These are phyloP conservation scores for Elsinoe perseae DNA, from an alignment of 2,329 filamentous ascomycete species.

Conservation along the genomic window DNA sequence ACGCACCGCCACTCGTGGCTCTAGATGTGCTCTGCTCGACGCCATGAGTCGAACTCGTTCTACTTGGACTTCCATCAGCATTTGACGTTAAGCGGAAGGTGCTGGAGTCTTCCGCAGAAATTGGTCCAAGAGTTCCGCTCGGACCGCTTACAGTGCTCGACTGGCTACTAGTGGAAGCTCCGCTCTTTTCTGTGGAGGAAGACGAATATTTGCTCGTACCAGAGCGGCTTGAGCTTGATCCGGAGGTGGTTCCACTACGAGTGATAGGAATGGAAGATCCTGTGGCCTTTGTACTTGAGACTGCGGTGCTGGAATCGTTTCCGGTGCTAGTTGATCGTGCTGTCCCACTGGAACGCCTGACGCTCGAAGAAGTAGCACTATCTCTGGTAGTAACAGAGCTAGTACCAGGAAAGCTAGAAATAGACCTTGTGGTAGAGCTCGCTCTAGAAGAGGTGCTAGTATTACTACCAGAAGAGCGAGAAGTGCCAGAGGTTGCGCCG, in stretches of 20 bases:
- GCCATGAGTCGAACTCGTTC: no score
- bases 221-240: not conserved
- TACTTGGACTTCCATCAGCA: no score
- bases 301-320: not conserved
- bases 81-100: no score
- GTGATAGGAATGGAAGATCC: no score
- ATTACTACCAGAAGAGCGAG: not conserved
- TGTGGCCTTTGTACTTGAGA: no score
- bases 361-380: not conserved
- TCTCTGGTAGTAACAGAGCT: not conserved
- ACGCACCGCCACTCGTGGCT: no score
- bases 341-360: not conserved
- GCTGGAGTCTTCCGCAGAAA: no score
- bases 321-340: not conserved
- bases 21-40: no score
- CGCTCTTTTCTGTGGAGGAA: not conserved
- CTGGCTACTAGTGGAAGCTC: not conserved
- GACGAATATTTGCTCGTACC: not conserved
- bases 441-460: not conserved
- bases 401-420: not conserved
- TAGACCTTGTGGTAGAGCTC: not conserved
- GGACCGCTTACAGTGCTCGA: no score
- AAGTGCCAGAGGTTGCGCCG: not conserved
- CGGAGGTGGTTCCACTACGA: not conserved
- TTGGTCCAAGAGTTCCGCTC: no score